Conservation (phyloP, 2,329 filamentous ascomycete species). For the Pseudogymnoascus pannorum region DNA sequence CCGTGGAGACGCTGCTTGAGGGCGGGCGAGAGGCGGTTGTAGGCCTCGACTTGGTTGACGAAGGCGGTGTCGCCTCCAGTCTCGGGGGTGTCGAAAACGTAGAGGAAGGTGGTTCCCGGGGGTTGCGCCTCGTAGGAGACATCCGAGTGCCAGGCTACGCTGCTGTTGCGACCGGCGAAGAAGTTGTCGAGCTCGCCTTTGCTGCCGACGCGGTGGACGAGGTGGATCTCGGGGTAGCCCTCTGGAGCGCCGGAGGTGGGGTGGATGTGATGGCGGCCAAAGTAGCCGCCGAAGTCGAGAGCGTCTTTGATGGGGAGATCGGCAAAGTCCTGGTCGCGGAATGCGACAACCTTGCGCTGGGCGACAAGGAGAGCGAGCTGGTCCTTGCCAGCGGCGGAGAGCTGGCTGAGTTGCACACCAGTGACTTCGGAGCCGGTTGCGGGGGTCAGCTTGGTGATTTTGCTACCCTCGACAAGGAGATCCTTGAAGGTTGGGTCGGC, state of each 20-base stretch:
- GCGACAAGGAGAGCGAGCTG: slow-evolving; percentile 70
- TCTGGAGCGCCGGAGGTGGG: slow-evolving; percentile 69
- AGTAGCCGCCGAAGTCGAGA: slow-evolving; percentile 64
- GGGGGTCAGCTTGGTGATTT: slow-evolving; percentile 58
- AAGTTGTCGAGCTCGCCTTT: slow-evolving; percentile 55
- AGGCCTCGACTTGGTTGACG: slow-evolving; percentile 71
- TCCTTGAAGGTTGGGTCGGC: slow-evolving; percentile 64
- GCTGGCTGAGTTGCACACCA: slow-evolving; percentile 63
- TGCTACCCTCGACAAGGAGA: slow-evolving; percentile 48
- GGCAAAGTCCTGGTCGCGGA: slow-evolving; percentile 68
- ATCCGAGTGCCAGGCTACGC: slow-evolving; percentile 83
- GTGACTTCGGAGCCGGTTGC: slow-evolving; percentile 66
- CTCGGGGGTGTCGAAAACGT: slow-evolving; percentile 73
- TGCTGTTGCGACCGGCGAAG: slow-evolving; percentile 65
- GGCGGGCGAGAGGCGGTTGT: slow-evolving; percentile 68
- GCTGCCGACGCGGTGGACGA: slow-evolving; percentile 66
- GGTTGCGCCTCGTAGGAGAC: slow-evolving; percentile 84
- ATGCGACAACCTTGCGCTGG: slow-evolving; percentile 70
- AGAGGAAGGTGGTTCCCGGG: slow-evolving; percentile 83
- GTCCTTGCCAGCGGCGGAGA: slow-evolving; percentile 63
- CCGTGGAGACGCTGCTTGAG: slow-evolving; percentile 78
- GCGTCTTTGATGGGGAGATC: slow-evolving; percentile 63
- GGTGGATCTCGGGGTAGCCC: slow-evolving; percentile 66
- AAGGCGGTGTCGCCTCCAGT: slow-evolving; percentile 83
- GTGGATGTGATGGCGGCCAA: slow-evolving; percentile 75